Conservation (phyloP, 2,329 filamentous ascomycete species). For the Arthrobotrys pseudoclavata region DNA sequence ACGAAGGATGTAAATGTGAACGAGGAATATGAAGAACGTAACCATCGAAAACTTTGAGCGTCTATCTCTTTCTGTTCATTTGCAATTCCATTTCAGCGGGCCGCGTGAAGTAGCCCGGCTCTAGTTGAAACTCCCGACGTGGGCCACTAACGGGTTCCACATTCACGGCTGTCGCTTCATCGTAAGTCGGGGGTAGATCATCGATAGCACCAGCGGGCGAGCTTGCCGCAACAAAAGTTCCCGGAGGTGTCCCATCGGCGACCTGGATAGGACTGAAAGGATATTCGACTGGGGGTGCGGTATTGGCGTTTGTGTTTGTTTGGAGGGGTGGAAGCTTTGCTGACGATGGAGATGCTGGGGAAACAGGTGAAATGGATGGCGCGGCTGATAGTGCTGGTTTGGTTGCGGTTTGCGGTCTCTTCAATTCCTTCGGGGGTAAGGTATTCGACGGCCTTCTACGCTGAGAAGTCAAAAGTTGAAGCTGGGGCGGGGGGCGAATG, state of each 20-base stretch:
- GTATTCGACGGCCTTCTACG: conserved; percentile 32
- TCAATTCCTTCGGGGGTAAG: conserved; percentile 29
- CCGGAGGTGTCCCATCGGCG: conserved; percentile 34
- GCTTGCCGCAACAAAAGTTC: conserved; percentile 33
- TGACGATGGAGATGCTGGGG: conserved; percentile 18
- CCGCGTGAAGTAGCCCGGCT: conserved; percentile 53
- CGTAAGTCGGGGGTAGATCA: conserved; percentile 63
- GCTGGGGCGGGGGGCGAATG: conserved; percentile 81
- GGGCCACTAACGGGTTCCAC: conserved; percentile 63
- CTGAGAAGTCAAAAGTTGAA: conserved; percentile 66
- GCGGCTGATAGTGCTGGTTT: conserved; percentile 20
- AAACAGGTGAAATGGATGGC: conserved; percentile 30
- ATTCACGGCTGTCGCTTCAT: conserved; percentile 63
- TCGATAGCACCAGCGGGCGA: conserved; percentile 43
- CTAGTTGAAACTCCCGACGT: conserved; percentile 59
- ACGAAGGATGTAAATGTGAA: conserved; percentile 12
- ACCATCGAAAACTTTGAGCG: neutral
- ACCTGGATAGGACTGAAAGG: conserved; percentile 56
- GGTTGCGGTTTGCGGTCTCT: conserved; percentile 17
- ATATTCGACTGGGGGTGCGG: conserved; percentile 39
- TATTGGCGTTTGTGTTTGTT: conserved; percentile 28
- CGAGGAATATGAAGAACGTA: neutral
- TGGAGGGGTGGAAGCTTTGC: conserved; percentile 48
- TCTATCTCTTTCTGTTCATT: conserved; percentile 47
- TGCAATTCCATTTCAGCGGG: conserved; percentile 52